Base-by-base conservation (phyloP, 2,329 filamentous ascomycete genomes). In the Paracoccidioides lutzii region DNA sequence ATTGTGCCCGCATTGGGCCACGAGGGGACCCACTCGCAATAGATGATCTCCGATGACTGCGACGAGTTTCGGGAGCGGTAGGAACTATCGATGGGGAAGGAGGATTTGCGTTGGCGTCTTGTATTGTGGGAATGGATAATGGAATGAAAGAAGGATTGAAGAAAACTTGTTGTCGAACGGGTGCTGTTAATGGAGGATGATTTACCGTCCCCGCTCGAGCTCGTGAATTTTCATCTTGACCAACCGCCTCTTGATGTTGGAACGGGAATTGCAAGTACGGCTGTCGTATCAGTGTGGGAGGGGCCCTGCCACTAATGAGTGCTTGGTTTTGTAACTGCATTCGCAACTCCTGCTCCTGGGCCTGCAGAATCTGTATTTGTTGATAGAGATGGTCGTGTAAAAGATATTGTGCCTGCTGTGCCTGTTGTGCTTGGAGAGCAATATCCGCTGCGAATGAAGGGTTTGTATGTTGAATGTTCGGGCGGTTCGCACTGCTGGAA, bases 401-500 rank as follows among this genome's bases (percentile, higher is more conserved):
- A 41, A 76, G 62, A 58, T 73, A 73, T 58, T 76, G 74, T 8
- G 75, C 74, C 57, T 76, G 73, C 55, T 74, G 71, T 14, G 73
- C 73, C 53, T 74, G 71, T 15, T 52, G 50, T 10, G 53, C 56
- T 55, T 62, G 60, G 5, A 61, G 51, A 15, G 59, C 56, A 46
- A 60, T 54, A 33, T 62, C 60, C 12, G 60, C 55, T 72, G 61
- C 50, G 69, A 70, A 54, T 72, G 60, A 45, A 73, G 73, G 14
- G 68, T 70, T 72, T 14, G 65, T 58, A 59, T 71, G 67, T 38
- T 72, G 71, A 55, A 69, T 69, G 54, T 66, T 70, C 28, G 65
- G 59, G 56, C 71, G 68, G 54, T 75, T 75, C 4, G 77, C 75
- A 37, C 79, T 77, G 65, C 79, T 81, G 2, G 81, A 83, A 14